Percentiles rank a stretch among this genome's conserved stretches.
These are phyloP conservation scores for Coniochaeta ligniaria DNA, from an alignment of 2,329 filamentous ascomycete genomes.

Conservation along the genomic window DNA sequence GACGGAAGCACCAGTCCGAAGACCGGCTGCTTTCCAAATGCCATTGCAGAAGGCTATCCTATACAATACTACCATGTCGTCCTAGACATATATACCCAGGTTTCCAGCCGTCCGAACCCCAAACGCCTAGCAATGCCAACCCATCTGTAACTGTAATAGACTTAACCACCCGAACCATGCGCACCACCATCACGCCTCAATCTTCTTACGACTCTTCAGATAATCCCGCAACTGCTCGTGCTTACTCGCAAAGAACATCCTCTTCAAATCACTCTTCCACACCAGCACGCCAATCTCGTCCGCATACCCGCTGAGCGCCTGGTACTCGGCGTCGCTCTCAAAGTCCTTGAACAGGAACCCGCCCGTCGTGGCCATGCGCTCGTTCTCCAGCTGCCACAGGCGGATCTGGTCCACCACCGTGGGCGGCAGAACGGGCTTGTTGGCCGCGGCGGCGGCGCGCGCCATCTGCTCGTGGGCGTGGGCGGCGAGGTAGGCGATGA, in stretches of 20 bases:
- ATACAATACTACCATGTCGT: neutral
- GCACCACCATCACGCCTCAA: slow-evolving; percentile 20
- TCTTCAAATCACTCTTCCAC: slow-evolving; percentile 74
- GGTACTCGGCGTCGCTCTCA: slow-evolving; percentile 61
- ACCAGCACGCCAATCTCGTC: slow-evolving; percentile 84
- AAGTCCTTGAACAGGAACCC: slow-evolving; percentile 93
- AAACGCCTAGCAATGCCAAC: slow-evolving; percentile 12
- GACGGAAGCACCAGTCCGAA: neutral
- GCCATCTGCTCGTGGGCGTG: slow-evolving; percentile 95
- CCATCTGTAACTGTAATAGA: neutral
- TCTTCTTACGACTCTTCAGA: slow-evolving; percentile 58
- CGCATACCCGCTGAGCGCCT: slow-evolving; percentile 67
- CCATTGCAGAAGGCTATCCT: neutral
- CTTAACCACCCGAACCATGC: neutral
- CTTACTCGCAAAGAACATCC: slow-evolving; percentile 87
- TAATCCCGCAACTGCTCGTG: slow-evolving; percentile 84
- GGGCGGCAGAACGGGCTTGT: slow-evolving; percentile 73
- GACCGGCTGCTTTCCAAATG: neutral
- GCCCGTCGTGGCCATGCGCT: slow-evolving; percentile 76
- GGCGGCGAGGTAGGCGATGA: slow-evolving; percentile 84
- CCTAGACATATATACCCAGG: neutral
- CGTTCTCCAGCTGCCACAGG: slow-evolving; percentile 95
- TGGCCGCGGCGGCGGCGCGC: slow-evolving; percentile 49
- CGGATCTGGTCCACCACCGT: slow-evolving; percentile 97
- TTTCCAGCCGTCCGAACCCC: neutral